Conservation (phyloP, 495 filamentous ascomycete species). For the Aspergillus incahuasiensis region DNA sequence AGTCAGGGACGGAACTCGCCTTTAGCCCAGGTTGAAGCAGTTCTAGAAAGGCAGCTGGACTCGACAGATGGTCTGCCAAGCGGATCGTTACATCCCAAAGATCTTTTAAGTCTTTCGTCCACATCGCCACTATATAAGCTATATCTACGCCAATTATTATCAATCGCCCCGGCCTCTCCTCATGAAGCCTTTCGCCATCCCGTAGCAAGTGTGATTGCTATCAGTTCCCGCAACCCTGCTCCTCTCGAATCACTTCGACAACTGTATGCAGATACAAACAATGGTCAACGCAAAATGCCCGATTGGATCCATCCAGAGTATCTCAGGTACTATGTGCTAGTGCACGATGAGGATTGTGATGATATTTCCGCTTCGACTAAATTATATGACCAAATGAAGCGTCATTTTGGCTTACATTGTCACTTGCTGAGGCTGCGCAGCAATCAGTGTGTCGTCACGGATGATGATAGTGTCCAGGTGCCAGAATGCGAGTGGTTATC, state of each 20-base stretch:
- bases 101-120: conserved; percentile 27
- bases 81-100: conserved; percentile 34
- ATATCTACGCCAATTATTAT: conserved; percentile 79
- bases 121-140: conserved; percentile 68
- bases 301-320: conserved; percentile 84
- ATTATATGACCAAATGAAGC: conserved; percentile 96
- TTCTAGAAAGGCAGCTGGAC: conserved; percentile 46
- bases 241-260: conserved; percentile 81
- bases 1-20: conserved; percentile 22
- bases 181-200: conserved; percentile 95
- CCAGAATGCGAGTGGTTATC: conserved; percentile 85
- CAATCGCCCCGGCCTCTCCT: conserved; percentile 65
- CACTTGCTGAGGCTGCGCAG: conserved; percentile 83
- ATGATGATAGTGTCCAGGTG: conserved; percentile 82
- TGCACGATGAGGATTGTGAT: conserved; percentile 95
- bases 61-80: conserved; percentile 27
- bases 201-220: conserved; percentile 91
- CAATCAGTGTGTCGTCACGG: conserved; percentile 78
- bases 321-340: conserved; percentile 88
- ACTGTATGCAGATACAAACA: conserved; percentile 72
- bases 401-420: conserved; percentile 92
- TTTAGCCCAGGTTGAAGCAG: conserved; percentile 56
- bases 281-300: conserved; percentile 63
- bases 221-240: conserved; percentile 75
- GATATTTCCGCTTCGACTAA: conserved; percentile 84